Evolutionary conservation across 768 basidiomycete species (phyloP).

Genomic region (Russula sp.): DNA sequence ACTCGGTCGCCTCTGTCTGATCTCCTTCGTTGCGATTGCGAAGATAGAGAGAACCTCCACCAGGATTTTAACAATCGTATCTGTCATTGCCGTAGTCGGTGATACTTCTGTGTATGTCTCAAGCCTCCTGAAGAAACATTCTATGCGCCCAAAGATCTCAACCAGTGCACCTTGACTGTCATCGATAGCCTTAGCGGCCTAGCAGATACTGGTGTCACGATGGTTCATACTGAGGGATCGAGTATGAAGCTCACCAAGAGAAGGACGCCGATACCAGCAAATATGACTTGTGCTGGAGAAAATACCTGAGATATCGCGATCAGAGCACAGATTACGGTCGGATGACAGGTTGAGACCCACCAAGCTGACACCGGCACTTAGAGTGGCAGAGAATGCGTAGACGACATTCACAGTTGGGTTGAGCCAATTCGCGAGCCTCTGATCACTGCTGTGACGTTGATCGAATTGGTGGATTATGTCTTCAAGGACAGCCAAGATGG

Average conservation of each 20-base stretch:
- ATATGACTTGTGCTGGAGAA: background rate
- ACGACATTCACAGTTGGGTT: background rate
- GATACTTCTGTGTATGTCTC: background rate
- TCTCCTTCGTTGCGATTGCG: background rate
- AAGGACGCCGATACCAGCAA: background rate
- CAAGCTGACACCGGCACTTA: background rate
- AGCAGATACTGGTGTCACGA: background rate
- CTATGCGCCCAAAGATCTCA: background rate
- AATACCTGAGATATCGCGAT: background rate
- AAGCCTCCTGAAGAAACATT: background rate
- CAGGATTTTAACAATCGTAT: background rate
- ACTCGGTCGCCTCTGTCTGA: background rate
- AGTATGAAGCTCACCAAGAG: background rate
- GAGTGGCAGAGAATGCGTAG: background rate
- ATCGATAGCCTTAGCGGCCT: background rate
- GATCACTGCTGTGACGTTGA: background rate
- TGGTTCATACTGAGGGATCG: no score
- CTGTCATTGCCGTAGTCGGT: background rate
- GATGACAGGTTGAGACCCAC: background rate
- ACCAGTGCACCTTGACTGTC: background rate
- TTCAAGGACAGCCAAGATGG: background rate
- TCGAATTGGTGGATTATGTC: background rate
- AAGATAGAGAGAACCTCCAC: constrained; percentile 1
- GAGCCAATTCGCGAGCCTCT: background rate
- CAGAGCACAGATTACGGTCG: background rate